A percentile compares a stretch with the other conserved stretches of the same genome.
phyloP scores from a whole-genome alignment of 148 eudicot genomes.

The Heliosperma pusillum region DNA sequence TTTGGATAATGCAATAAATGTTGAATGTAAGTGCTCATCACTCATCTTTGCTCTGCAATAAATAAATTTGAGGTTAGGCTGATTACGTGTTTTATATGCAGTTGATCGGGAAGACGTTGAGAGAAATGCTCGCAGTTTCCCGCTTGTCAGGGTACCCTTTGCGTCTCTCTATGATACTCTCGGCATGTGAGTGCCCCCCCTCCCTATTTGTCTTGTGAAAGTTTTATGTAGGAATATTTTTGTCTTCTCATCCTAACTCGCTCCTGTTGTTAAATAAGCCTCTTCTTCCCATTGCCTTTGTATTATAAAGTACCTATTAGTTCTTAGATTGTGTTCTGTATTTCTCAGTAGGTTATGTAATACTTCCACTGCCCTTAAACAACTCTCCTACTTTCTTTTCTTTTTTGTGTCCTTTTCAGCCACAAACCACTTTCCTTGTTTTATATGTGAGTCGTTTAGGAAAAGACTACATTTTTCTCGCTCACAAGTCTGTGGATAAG shows the following conservation, averaged over 20 bases:
- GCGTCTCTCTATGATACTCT: conserved; percentile 89
- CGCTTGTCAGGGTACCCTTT: conserved; percentile 74
- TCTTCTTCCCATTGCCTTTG: not conserved
- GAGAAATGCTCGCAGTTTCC: conserved; percentile 66
- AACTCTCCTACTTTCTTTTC: too few relatives aligned
- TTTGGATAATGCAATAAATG: conserved; percentile 67
- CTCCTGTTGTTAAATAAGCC: not conserved
- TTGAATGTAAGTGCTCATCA: conserved; percentile 54
- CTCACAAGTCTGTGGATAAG: not conserved
- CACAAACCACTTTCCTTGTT: too few relatives aligned
- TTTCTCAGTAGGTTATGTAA: not conserved
- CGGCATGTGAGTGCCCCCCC: conserved; percentile 64
- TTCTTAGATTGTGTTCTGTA: not conserved
- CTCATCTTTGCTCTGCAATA: conserved; percentile 5
- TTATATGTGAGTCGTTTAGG: too few relatives aligned
- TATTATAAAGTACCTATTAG: not conserved
- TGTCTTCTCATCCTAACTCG: not conserved
- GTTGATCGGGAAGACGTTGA: conserved; percentile 79
- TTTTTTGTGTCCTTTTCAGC: too few relatives aligned
- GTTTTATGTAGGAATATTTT: not conserved
- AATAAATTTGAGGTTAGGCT: conserved; percentile 9
- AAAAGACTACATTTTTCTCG: not conserved
- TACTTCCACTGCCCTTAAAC: too few relatives aligned
- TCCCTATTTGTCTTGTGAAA: not conserved
- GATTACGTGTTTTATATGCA: conserved; percentile 40